Base-by-base conservation (phyloP, 2,329 filamentous ascomycete genomes). In the Blastomyces silverae region DNA sequence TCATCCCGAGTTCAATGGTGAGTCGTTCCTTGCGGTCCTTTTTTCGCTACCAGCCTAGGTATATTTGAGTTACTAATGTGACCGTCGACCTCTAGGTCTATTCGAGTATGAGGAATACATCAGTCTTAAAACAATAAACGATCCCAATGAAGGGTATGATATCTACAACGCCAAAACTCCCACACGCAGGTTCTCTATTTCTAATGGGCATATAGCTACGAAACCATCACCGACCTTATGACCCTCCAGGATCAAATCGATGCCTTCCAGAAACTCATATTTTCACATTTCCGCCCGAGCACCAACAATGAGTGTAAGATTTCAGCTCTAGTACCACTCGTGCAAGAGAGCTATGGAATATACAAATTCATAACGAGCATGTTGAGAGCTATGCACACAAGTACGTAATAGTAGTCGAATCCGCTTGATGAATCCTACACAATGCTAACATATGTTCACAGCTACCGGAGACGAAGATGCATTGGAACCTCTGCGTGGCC, bases 331-430 rank as follows among this genome's bases (percentile, higher is more conserved):
- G 92, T 97, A 28, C 91, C 92, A 2, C 81, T 99, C 55, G 94
- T 99, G 2, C 91, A 96, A 75, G 94, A 99, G 81, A 97, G 92
- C 76, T 99, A 97, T 78, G 94, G 94, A 59, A 97, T 99, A 71
- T 99, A 99, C 83, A 97, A 97, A 79, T 99, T 99, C 76, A 92
- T 97, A 69, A 99, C 94, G 0, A 99, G 94, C 88, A 99, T 99
- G 94, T 80, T 99, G 67, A 87, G 94, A 64, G 94, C 94, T 20
- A 97, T 99, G 92, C 93, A 99, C 76, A 93, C 90, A 2, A 92
- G 90, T 92, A 81, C 74, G 88, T 79, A 55, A 22, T 13, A 13
- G 1, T 61, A 42, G 11, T 20, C 22, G 22, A 22, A 42, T 34
- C 10, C 37, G 1, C 5, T 3, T 28, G 31, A 17, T 67, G 68